Evolutionary conservation across 2,329 filamentous ascomycete species (phyloP), one percentile per base, ranked within the genome.

Genomic region (Pestalotiopsis fici): DNA sequence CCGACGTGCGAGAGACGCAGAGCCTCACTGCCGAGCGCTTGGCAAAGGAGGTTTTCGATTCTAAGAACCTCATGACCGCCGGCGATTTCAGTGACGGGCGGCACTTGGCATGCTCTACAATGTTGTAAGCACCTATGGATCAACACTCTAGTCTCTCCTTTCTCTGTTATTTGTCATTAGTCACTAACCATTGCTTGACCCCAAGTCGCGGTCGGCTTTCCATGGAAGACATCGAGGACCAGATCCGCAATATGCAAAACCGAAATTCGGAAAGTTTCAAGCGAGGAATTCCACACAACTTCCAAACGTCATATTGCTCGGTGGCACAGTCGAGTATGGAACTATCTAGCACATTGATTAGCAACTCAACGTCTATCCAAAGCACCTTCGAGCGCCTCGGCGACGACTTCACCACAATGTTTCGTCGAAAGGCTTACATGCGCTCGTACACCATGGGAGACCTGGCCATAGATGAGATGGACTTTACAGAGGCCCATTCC

Each of bases 31-130:
- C 98, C 70, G 95, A 95, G 68, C 96, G 98, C 89, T 90, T 99
- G 83, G 98, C 96, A 78, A 96, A 99, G 88, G 96, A 99, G 86
- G 98, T 99, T 94, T 99, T 97, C 88, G 96, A 99, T 88, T 95
- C 96, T 79, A 99, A 98, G 94, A 99, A 99, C 92, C 99, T 99
- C 95, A 99, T 99, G 96, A 96, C 96, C 85, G 96, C 96, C 73
- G 97, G 94, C 72, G 96, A 99, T 87, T 99, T 99, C 94, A 94
- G 96, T 79, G 98, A 98, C 85, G 96, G 96, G 83, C 96, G 96
- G 79, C 99, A 99, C 89, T 91, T 99, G 80, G 99, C 96, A 76
- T 99, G 96, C 92, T 98, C 92, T 83, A 95, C 96, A 81, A 97
- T 99, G 86, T 99, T 99, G 90, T 92, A 83, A 83, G 89, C 85